phyloP scores from a whole-genome alignment of 2,329 filamentous ascomycete genomes.

The Dactylella cylindrospora region DNA sequence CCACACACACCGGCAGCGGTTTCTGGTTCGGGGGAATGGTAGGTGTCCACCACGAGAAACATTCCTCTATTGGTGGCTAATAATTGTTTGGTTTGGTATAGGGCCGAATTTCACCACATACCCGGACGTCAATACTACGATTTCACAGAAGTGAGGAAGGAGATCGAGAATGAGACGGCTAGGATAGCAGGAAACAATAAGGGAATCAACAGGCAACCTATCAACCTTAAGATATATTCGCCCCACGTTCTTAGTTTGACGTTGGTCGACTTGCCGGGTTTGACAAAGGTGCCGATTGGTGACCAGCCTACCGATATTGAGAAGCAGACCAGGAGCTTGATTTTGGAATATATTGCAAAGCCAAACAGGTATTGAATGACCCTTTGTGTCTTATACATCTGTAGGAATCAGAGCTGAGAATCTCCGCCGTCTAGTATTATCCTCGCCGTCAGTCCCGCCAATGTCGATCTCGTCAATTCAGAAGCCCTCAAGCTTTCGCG shows the following conservation, averaged over 20 bases:
- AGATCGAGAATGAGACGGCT: conserved; percentile 95
- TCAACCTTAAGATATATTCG: conserved; percentile 98
- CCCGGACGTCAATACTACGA: conserved; percentile 86
- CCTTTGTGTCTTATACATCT: not conserved
- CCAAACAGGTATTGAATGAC: conserved; percentile 63
- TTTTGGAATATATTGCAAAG: conserved; percentile 97
- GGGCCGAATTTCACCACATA: conserved; percentile 96
- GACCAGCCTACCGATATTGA: conserved; percentile 98
- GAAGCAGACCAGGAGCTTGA: conserved; percentile 94
- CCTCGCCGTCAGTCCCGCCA: conserved; percentile 92
- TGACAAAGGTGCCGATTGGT: conserved; percentile 97
- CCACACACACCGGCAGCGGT: conserved; percentile 78
- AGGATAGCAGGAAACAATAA: conserved; percentile 96
- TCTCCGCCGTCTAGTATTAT: conserved; percentile 67
- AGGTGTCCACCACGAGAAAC: conserved; percentile 54
- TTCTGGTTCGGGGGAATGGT: conserved; percentile 61
- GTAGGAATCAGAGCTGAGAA: conserved; percentile 9
- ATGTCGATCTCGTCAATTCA: conserved; percentile 97
- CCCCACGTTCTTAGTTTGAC: conserved; percentile 95
- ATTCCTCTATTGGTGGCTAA: no score
- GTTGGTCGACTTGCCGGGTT: conserved; percentile 87
- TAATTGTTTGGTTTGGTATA: conserved; percentile 56
- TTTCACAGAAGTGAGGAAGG: conserved; percentile 88
- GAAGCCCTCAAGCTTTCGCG: conserved; percentile 94
- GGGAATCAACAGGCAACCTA: conserved; percentile 94